Percentiles rank a stretch among this genome's conserved stretches.
Conservation (phyloP, 2,329 filamentous ascomycete species). For the Aspergillus intermedius region DNA sequence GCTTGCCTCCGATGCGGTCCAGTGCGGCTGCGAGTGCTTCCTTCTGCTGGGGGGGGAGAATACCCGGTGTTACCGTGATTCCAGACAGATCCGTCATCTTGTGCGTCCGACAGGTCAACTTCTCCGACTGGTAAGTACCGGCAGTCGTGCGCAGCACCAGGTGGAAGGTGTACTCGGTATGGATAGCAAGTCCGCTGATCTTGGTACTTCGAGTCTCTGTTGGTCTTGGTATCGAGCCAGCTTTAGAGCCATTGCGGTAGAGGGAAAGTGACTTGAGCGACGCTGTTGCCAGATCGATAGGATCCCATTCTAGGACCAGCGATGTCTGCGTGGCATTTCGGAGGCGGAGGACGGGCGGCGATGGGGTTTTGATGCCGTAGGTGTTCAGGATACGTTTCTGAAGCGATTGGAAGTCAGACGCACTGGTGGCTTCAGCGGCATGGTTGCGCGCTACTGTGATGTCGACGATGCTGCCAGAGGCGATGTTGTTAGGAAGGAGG, state of each 20-base stretch:
- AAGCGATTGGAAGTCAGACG: constrained; percentile 72
- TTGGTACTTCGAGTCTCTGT: constrained; percentile 89
- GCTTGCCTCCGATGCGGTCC: constrained; percentile 83
- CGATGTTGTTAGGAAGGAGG: constrained; percentile 88
- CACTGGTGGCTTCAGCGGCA: constrained; percentile 66
- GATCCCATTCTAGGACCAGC: constrained; percentile 96
- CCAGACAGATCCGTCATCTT: constrained; percentile 98
- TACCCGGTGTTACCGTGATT: constrained; percentile 86
- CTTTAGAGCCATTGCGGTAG: constrained; percentile 94
- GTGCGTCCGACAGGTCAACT: constrained; percentile 80
- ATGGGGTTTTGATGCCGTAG: constrained; percentile 75
- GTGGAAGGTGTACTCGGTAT: constrained; percentile 93
- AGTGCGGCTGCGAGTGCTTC: constrained; percentile 70
- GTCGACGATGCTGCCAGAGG: constrained; percentile 94
- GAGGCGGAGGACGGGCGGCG: constrained; percentile 73
- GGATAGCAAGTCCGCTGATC: constrained; percentile 91
- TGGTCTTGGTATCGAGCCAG: constrained; percentile 85
- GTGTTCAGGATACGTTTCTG: constrained; percentile 81
- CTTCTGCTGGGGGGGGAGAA: constrained; percentile 66
- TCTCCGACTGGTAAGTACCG: constrained; percentile 77
- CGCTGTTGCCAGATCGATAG: constrained; percentile 84
- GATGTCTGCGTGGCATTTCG: constrained; percentile 98
- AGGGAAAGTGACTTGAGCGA: constrained; percentile 83
- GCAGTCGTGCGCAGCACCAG: constrained; percentile 85
- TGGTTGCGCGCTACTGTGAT: constrained; percentile 89